Percentiles rank a stretch among this genome's conserved stretches.
phyloP scores from a whole-genome alignment of 345 rosid species.

The Camelina laxa region DNA sequence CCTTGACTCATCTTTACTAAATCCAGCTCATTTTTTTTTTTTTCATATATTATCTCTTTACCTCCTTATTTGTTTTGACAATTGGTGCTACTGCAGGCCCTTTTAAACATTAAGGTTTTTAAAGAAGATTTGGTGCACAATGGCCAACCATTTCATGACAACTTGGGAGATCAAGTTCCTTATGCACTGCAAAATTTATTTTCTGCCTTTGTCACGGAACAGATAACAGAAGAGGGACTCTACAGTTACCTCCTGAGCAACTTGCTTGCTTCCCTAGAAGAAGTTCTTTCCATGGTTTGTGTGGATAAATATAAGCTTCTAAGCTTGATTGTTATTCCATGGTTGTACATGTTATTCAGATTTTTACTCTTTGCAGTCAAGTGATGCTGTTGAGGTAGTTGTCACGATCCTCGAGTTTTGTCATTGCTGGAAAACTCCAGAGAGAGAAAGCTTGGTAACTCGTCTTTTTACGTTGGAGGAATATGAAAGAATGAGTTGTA shows the following conservation, averaged over 20 bases:
- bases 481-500: slow-evolving; percentile 29
- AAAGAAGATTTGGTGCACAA: slow-evolving; percentile 20
- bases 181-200: slow-evolving; percentile 8
- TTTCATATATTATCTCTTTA: not conserved
- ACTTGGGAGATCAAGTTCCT: slow-evolving; percentile 20
- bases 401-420: slow-evolving; percentile 23
- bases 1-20: not conserved
- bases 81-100: slow-evolving; percentile 23
- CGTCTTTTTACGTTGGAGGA: slow-evolving; percentile 27
- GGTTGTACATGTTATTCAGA: not conserved
- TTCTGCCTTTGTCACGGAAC: slow-evolving; percentile 9
- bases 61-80: not conserved
- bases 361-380: slow-evolving; percentile 21
- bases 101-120: slow-evolving; percentile 20
- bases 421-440: slow-evolving; percentile 32
- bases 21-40: slow-evolving; percentile 4
- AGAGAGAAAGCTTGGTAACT: slow-evolving; percentile 30
- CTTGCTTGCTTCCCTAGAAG: slow-evolving; percentile 31
- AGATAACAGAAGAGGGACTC: slow-evolving; percentile 21
- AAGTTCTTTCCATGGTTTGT: slow-evolving; percentile 26
- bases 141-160: not conserved
- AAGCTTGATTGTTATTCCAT: not conserved
- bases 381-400: slow-evolving; percentile 20
- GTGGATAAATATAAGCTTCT: not conserved
- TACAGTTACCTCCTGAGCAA: slow-evolving; percentile 18